phyloP scores from a whole-genome alignment of 192 early-diverging fungal genomes.

The Diversispora eburnea region DNA sequence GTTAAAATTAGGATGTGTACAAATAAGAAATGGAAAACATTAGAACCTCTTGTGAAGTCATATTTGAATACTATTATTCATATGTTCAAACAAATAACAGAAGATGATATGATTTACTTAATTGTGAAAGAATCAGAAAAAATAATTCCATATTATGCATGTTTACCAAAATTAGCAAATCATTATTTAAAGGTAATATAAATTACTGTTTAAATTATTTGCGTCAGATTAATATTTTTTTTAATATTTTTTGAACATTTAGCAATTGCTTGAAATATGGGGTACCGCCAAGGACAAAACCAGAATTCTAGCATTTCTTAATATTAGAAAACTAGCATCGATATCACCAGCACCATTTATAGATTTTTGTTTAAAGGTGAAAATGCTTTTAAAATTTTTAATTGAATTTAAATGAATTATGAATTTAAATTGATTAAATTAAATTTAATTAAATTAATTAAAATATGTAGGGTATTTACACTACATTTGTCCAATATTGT shows the following conservation, averaged over 20 bases:
- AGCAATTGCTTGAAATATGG: constrained; percentile 63
- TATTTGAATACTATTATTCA: constrained; percentile 71
- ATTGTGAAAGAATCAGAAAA: constrained; percentile 79
- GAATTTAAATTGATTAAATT: not conserved
- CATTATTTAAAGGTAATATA: constrained; percentile 71
- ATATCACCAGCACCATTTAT: constrained; percentile 30
- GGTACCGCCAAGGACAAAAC: constrained; percentile 48
- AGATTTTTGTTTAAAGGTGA: constrained; percentile 38
- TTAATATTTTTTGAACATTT: not conserved
- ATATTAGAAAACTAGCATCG: constrained; percentile 70
- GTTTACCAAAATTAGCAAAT: constrained; percentile 76
- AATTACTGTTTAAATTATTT: constrained; percentile 16
- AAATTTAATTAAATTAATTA: constrained; percentile 23
- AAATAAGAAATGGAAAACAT: constrained; percentile 63
- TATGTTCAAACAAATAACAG: constrained; percentile 79
- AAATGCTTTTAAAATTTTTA: not conserved
- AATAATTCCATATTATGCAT: constrained; percentile 70
- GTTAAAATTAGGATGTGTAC: constrained; percentile 39
- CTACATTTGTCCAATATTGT: constrained; percentile 74
- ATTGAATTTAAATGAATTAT: not conserved
- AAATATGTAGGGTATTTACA: constrained; percentile 67
- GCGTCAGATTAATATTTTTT: not conserved
- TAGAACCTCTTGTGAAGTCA: constrained; percentile 78
- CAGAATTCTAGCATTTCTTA: constrained; percentile 79
- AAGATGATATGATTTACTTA: constrained; percentile 79